Percentiles rank a stretch among this genome's conserved stretches.
These are phyloP conservation scores for Candida krabiensis DNA, from an alignment of 805 yeast species.

Conservation along the genomic window DNA sequence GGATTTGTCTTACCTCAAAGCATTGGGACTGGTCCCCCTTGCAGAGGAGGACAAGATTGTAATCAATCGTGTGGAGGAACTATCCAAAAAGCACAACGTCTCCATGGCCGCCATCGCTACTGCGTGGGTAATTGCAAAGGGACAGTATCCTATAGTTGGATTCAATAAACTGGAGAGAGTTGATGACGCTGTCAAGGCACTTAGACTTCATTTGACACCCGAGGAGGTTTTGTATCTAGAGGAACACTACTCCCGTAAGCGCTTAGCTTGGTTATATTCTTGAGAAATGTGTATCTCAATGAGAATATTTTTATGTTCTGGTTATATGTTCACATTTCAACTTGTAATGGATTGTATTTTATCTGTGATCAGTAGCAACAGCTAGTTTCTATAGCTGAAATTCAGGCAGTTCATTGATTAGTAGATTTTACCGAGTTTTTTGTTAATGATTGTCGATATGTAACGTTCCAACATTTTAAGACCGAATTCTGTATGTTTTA, in stretches of 20 bases:
- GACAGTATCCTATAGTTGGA: constrained; percentile 59
- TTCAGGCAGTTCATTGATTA: too few relatives aligned
- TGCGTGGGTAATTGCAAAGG: constrained; percentile 56
- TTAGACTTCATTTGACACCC: constrained; percentile 38
- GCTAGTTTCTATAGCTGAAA: too few relatives aligned
- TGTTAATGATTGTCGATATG: too few relatives aligned
- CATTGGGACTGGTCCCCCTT: constrained; percentile 18
- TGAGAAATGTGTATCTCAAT: neutral
- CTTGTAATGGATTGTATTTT: too few relatives aligned
- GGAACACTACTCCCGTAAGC: constrained; percentile 31
- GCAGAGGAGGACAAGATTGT: constrained; percentile 34
- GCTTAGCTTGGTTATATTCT: constrained; percentile 3
- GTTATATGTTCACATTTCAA: too few relatives aligned
- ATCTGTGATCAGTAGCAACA: too few relatives aligned
- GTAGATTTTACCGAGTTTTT: too few relatives aligned
- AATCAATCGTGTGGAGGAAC: constrained; percentile 51
- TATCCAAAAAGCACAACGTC: constrained; percentile 46
- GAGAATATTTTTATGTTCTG: too few relatives aligned
- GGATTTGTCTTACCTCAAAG: neutral
- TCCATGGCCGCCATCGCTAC: constrained; percentile 55
- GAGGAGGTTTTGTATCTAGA: constrained; percentile 38
- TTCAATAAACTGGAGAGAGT: constrained; percentile 46
- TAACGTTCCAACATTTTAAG: too few relatives aligned
- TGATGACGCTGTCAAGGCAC: constrained; percentile 48
- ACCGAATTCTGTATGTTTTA: too few relatives aligned